Evolutionary conservation across 805 yeast species (phyloP), one percentile per base, ranked within the genome.

Genomic region (Kurtzmaniella fragi): DNA sequence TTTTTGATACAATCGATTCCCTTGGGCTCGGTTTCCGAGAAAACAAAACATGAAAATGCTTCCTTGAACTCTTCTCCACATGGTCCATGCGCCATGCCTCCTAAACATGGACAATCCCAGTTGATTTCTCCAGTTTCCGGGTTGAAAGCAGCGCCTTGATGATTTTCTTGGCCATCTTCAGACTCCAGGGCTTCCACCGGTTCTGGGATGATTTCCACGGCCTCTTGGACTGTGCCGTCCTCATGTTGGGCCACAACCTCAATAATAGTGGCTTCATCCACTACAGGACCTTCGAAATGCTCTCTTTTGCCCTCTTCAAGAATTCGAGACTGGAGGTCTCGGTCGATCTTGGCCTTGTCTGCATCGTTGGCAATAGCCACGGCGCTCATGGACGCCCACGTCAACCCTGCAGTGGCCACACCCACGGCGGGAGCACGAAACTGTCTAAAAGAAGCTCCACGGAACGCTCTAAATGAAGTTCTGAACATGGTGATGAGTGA

Each of bases 71-170:
- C 56, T 49, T 60, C 55, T 25, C 99, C 99, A 68, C 99, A 93
- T 40, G 99, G 98, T 0, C 99, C 99, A 48, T 90, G 75, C 26
- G 99, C 98, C 97, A 93, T 88, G 31, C 99, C 99, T 27, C 98
- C 99, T 36, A 93, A 71, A 64, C 98, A 91, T n/a, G 99, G 98
- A 63, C 99, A 93, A 58, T 93, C 98, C 99, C 99, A 93, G 77
- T 93, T 91, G 66, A 93, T 93, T 61, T 91, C 98, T 25, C 99
- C 99, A 2, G 99, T 93, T 54, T 86, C 95, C 25, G 97, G 97
- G 67, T 91, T 79, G 65, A 79, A 91, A 3, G 98, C 96, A 29
- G 88, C 84, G 15, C 65, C 63, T 32, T 64, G 73, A 32, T 65
- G 70, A 31, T 56, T 62, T 36, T 56, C 67, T 35, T 36, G 53